Evolutionary conservation across 495 filamentous ascomycete species (phyloP).

Genomic region (Penicillium alfredii): DNA sequence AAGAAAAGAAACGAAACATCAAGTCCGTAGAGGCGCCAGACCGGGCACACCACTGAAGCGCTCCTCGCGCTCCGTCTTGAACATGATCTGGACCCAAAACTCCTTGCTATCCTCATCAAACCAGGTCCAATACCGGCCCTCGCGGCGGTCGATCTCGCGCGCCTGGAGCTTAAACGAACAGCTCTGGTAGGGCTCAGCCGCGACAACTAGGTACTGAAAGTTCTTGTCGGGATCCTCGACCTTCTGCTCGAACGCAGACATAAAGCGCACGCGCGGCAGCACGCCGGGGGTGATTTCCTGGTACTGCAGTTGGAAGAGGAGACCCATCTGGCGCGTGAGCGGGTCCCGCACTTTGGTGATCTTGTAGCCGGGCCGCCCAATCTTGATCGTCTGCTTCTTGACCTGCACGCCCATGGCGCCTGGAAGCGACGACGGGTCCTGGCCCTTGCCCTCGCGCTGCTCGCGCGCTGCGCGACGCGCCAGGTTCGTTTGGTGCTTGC

Average conservation of each 20-base stretch:
- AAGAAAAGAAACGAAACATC: constrained; percentile 4
- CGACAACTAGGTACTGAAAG: constrained; percentile 91
- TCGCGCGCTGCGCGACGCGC: constrained; percentile 90
- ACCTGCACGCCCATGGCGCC: constrained; percentile 79
- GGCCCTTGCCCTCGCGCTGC: constrained; percentile 74
- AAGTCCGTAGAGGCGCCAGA: constrained; percentile 54
- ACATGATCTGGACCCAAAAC: constrained; percentile 98
- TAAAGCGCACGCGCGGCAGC: constrained; percentile 81
- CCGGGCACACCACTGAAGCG: constrained; percentile 90
- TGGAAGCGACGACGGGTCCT: constrained; percentile 60
- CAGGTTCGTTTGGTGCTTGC: constrained; percentile 99
- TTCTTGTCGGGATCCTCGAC: constrained; percentile 89
- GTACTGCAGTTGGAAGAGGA: constrained; percentile 93
- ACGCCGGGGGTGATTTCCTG: constrained; percentile 79
- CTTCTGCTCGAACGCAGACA: constrained; percentile 96
- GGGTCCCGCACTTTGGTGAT: constrained; percentile 94
- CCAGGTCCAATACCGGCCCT: constrained; percentile 85
- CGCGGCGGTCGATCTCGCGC: constrained; percentile 82
- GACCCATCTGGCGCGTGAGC: constrained; percentile 77
- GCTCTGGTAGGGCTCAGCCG: constrained; percentile 96
- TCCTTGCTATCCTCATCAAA: constrained; percentile 96
- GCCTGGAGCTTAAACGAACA: constrained; percentile 96
- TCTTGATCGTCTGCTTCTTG: constrained; percentile 89
- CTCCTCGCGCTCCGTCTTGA: constrained; percentile 98
- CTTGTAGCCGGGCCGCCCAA: constrained; percentile 94